Evolutionary conservation across 2,329 filamentous ascomycete genomes (phyloP), one percentile per base, ranked within the genome.

Genomic region (Coniochaeta hoffmannii): DNA sequence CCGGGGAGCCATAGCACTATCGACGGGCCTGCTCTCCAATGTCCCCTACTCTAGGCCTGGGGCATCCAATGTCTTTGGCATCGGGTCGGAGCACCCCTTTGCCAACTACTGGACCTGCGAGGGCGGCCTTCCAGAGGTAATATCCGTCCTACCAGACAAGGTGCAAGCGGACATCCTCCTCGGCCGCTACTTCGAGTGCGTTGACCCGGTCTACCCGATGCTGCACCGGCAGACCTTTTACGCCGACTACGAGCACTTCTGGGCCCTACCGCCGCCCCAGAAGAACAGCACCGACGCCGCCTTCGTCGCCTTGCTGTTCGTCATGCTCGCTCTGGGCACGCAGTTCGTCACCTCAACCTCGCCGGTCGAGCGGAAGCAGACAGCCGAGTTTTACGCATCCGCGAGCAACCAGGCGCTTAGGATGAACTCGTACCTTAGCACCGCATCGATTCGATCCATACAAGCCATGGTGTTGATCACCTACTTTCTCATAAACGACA

Each of bases 401-500:
- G 89, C 88, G 5, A 85, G 87, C 49, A 89, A 92, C 62, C 89
- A 92, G 69, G 85, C 88, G 0, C 71, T 93, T 44, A 80, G 88
- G 2, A 81, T 91, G 64, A 87, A 83, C 56, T 90, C 87, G 0
- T 93, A 91, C 63, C 77, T 92, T 3, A 91, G 88, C 67, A 83
- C 83, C 46, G 86, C 88, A 1, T 89, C 86, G 0, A 76, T 90
- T 52, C 76, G 83, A 24, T 88, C 87, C 1, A 83, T 92, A 31
- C 87, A 90, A 68, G 83, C 89, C 46, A 92, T 92, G 88, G 85
- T 91, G 0, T 71, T 93, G n/a, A 84, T 91, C 57, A 85, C 85
- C 0, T 92, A 92, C 65, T 93, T 93, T 62, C 75, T 93, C 34
- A 91, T 92, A 73, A 93, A 93, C 63, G 88, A 93, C 68, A 91